Conservation (phyloP, 2,329 filamentous ascomycete genomes). For the Penicillium vulpinum region DNA sequence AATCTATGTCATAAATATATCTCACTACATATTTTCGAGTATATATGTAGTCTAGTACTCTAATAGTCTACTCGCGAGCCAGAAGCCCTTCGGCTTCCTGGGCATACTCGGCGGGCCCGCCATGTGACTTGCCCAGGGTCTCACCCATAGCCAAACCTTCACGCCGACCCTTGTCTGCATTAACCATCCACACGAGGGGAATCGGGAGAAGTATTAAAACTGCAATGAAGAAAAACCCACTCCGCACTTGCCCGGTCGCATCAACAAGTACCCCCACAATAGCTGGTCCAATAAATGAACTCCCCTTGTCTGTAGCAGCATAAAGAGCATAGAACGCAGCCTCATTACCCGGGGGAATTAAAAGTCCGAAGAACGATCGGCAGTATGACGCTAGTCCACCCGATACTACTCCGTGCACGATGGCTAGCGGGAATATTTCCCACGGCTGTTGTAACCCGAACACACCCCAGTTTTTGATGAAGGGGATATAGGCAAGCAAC, state of each 20-base stretch:
- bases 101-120: constrained; percentile 9
- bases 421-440: constrained; percentile 89
- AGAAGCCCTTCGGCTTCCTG: constrained; percentile 35
- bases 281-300: constrained; percentile 82
- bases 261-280: constrained; percentile 89
- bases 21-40: background rate
- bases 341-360: constrained; percentile 86
- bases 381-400: constrained; percentile 86
- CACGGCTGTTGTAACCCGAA: constrained; percentile 80
- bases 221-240: constrained; percentile 86
- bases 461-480: constrained; percentile 69
- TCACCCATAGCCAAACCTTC: constrained; percentile 37
- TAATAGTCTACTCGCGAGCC: constrained; percentile 7
- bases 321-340: constrained; percentile 92
- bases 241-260: constrained; percentile 69
- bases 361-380: constrained; percentile 78
- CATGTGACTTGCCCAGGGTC: constrained; percentile 20
- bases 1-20: background rate
- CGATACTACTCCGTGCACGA: constrained; percentile 83
- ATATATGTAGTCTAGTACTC: background rate
- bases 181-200: constrained; percentile 74
- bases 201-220: constrained; percentile 77
- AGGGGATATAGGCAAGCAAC: constrained; percentile 76
- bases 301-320: constrained; percentile 92
- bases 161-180: constrained; percentile 39